Evolutionary conservation across 768 basidiomycete species (phyloP).

Genomic region (Wakefieldia striispora): DNA sequence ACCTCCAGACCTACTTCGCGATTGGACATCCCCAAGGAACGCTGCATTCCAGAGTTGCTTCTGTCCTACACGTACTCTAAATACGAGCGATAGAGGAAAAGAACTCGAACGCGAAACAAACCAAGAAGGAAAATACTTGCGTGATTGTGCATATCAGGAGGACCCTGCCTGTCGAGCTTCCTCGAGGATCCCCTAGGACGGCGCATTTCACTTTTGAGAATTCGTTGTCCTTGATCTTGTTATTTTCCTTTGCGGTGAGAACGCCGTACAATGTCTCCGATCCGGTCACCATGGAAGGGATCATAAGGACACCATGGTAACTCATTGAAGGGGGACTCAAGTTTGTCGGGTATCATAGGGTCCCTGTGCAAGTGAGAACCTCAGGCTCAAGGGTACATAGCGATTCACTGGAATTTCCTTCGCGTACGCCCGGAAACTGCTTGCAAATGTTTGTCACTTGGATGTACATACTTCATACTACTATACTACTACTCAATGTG

Average conservation of each 20-base stretch:
- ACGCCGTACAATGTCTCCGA: not conserved
- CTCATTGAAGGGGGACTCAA: too few relatives aligned
- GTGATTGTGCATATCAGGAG: conserved; percentile 52
- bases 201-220: conserved; percentile 14
- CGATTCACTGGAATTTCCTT: too few relatives aligned
- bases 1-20: conserved; percentile 17
- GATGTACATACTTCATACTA: too few relatives aligned
- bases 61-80: conserved; percentile 27
- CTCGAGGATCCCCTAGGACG: conserved; percentile 39
- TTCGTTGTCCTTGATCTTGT: conserved; percentile 1
- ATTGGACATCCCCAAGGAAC: conserved; percentile 37
- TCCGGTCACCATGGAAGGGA: conserved; percentile 4
- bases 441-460: too few relatives aligned
- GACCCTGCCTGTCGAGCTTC: conserved; percentile 48
- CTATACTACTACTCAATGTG: too few relatives aligned
- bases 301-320: too few relatives aligned
- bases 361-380: too few relatives aligned
- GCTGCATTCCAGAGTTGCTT: conserved; percentile 57
- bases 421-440: too few relatives aligned
- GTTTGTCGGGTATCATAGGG: too few relatives aligned
- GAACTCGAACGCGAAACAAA: conserved; percentile 25
- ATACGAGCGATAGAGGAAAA: not conserved
- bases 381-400: too few relatives aligned
- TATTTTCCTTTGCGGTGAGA: conserved; percentile 9
- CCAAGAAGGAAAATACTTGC: conserved; percentile 53